Evolutionary conservation across 139 green algal species (phyloP).

Genomic region (Coelastrella sp.): DNA sequence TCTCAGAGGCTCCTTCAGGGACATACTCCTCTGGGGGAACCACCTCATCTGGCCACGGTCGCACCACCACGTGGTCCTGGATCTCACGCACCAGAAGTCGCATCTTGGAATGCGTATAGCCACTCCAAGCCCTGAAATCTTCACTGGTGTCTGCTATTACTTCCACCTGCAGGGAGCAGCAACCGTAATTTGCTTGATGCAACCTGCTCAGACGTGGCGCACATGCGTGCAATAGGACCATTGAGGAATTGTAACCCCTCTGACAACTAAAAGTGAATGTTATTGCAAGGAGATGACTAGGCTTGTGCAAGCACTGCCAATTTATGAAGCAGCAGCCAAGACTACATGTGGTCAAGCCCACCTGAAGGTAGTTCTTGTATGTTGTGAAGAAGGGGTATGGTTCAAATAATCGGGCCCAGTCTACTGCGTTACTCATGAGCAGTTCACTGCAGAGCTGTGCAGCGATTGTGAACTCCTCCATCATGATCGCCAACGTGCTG

Average conservation of each 20-base stretch:
- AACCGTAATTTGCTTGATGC: neutral
- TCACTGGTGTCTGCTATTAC: conserved; percentile 75
- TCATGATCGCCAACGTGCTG: conserved; percentile 75
- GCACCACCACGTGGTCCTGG: conserved; percentile 53
- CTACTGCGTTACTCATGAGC: conserved; percentile 1
- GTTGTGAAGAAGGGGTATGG: conserved; percentile 78
- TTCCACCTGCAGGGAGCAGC: conserved; percentile 66
- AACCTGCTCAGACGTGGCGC: neutral
- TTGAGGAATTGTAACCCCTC: too few species aligned
- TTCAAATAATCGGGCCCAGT: conserved; percentile 74
- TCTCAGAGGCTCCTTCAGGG: neutral
- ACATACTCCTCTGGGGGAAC: neutral
- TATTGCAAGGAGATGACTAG: neutral
- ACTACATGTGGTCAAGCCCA: neutral
- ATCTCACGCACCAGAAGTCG: conserved; percentile 78
- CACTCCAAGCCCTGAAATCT: conserved; percentile 87
- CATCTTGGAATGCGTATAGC: conserved; percentile 89
- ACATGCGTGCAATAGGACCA: neutral
- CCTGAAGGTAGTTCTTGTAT: conserved; percentile 89
- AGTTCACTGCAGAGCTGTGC: conserved; percentile 65
- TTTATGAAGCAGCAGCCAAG: neutral
- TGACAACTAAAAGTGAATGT: too few species aligned
- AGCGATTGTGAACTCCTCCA: conserved; percentile 70
- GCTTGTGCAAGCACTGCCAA: neutral
- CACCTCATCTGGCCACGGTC: conserved; percentile 35